These are phyloP conservation scores for Capsella rubella DNA, from an alignment of 441 rosid genomes.

Conservation along the genomic window DNA sequence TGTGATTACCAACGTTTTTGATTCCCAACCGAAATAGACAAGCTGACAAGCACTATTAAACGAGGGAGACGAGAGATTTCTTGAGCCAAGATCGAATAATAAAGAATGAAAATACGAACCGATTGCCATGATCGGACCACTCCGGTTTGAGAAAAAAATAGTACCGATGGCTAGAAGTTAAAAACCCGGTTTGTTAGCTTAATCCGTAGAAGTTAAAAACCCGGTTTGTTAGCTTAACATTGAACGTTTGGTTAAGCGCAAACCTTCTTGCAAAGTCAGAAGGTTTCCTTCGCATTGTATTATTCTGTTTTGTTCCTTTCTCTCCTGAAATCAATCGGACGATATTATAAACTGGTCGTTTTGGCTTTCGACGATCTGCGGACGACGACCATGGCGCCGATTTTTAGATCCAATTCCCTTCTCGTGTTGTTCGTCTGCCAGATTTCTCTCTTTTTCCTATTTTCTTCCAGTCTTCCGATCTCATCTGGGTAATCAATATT, in stretches of 20 bases:
- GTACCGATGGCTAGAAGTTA: no score
- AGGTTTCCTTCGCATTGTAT: neutral
- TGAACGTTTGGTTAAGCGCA: neutral
- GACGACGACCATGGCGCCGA: conserved; percentile 46
- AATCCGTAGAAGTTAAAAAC: no score
- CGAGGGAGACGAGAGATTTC: neutral
- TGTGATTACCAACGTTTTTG: conserved; percentile 29
- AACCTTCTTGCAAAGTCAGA: neutral
- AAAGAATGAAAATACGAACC: no score
- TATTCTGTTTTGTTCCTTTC: neutral
- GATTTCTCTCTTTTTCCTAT: conserved; percentile 29
- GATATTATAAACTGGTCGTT: conserved; percentile 18
- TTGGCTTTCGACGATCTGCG: conserved; percentile 20
- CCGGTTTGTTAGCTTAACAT: no score
- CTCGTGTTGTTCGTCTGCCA: conserved; percentile 21
- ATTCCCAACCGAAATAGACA: neutral
- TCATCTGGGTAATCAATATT: conserved; percentile 40
- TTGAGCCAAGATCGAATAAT: neutral
- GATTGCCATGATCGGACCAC: no score
- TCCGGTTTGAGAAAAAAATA: no score
- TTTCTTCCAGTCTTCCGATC: conserved; percentile 36
- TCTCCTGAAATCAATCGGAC: conserved; percentile 5
- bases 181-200: no score
- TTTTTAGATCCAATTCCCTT: conserved; percentile 43
- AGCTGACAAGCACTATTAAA: neutral